These are phyloP conservation scores for Metschnikowia peoriensis DNA, from an alignment of 805 yeast species.

Conservation along the genomic window DNA sequence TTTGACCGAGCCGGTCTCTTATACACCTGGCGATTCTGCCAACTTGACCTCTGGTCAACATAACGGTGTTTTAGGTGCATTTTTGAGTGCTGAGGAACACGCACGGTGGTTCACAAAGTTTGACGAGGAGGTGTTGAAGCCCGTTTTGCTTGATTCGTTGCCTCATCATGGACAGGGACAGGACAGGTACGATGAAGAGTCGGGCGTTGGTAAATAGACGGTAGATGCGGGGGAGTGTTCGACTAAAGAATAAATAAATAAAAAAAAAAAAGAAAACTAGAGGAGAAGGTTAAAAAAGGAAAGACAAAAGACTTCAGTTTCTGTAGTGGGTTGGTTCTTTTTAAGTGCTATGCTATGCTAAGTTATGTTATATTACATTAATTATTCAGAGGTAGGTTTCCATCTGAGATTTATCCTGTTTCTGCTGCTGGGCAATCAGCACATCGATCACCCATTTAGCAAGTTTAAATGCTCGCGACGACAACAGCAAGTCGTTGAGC, in stretches of 20 bases:
- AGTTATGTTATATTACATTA: too few species aligned
- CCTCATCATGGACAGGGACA: slow-evolving; percentile 22
- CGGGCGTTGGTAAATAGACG: slow-evolving; percentile 10
- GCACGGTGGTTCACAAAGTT: slow-evolving; percentile 91
- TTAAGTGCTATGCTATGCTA: too few species aligned
- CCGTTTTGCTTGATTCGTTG: slow-evolving; percentile 72
- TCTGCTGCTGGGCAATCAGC: slow-evolving; percentile 51
- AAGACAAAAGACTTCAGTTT: too few species aligned
- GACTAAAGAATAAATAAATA: background rate
- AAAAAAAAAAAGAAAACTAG: background rate
- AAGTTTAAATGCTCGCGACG: slow-evolving; percentile 61
- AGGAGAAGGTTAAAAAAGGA: background rate
- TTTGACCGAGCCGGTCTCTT: slow-evolving; percentile 17
- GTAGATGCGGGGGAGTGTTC: background rate
- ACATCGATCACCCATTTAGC: slow-evolving; percentile 74
- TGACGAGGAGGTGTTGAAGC: slow-evolving; percentile 91
- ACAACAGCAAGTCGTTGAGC: slow-evolving; percentile 61
- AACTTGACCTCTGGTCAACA: slow-evolving; percentile 7
- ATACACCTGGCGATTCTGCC: slow-evolving; percentile 1
- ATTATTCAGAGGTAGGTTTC: slow-evolving; percentile 1
- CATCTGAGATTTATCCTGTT: slow-evolving; percentile 17
- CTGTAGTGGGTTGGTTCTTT: background rate
- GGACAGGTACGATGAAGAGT: slow-evolving; percentile 9
- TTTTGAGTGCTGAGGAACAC: slow-evolving; percentile 61
- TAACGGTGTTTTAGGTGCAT: slow-evolving; percentile 38